Evolutionary conservation across 2,329 filamentous ascomycete species (phyloP).

Genomic region (Talaromyces sp.): DNA sequence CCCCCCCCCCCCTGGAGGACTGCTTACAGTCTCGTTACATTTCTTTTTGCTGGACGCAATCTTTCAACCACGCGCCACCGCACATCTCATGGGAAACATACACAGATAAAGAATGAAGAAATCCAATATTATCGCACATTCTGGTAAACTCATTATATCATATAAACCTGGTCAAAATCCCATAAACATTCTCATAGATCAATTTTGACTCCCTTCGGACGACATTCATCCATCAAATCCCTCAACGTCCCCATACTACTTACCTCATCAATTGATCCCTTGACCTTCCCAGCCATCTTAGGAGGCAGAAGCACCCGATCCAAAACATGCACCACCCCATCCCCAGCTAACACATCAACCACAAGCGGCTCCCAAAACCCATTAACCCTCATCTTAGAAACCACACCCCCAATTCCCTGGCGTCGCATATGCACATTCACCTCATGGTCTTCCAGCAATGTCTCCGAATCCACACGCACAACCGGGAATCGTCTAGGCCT

Average conservation of each 20-base stretch:
- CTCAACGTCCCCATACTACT: slow-evolving; percentile 26
- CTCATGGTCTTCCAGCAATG: slow-evolving; percentile 66
- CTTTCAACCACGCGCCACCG: slow-evolving; percentile 2
- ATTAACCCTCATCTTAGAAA: slow-evolving; percentile 74
- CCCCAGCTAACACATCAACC: slow-evolving; percentile 71
- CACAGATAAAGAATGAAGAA: slow-evolving; percentile 27
- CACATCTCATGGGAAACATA: slow-evolving; percentile 22
- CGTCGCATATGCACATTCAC: slow-evolving; percentile 72
- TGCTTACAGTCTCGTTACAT: slow-evolving; percentile 3
- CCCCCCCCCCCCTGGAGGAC: neutral
- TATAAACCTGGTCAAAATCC: too few species aligned
- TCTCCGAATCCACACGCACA: slow-evolving; percentile 64
- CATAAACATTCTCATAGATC: too few species aligned
- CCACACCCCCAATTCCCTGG: slow-evolving; percentile 69
- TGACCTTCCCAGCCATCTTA: slow-evolving; percentile 44
- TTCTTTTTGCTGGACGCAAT: slow-evolving; percentile 4
- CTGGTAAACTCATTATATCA: slow-evolving; percentile 1
- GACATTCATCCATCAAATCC: slow-evolving; percentile 13
- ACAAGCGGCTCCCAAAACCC: slow-evolving; percentile 67
- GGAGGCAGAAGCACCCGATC: slow-evolving; percentile 76
- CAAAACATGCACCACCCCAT: slow-evolving; percentile 83
- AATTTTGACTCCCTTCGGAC: neutral
- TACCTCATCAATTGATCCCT: slow-evolving; percentile 9
- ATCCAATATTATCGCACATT: slow-evolving; percentile 13
- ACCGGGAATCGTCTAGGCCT: neutral